Evolutionary conservation across 75 land plant genomes (phyloP), one percentile per base, ranked within the genome.

Genomic region (Isoetes taiwanensis): DNA sequence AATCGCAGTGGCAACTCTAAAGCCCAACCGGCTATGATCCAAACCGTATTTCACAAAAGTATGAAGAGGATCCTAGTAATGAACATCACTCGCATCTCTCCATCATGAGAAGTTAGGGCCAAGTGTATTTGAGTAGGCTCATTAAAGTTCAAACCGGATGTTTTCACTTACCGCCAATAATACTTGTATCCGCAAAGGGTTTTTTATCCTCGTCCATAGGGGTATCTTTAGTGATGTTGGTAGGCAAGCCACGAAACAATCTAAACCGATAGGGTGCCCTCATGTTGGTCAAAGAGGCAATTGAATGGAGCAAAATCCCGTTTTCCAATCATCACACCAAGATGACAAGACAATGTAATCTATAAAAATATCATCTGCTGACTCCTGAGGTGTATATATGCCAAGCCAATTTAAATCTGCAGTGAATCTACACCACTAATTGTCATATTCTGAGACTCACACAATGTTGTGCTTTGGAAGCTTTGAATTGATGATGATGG

Each of bases 81-180:
- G 29, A 82, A 89, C 83, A 82, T 73, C 40, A 82, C 91, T 53
- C 83, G 52, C 83, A 85, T 81, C 75, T 85, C 86, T 3, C 70
- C 79, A 4, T 52, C 72, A 57, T 42, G 20, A 1, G 68, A 79
- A 30, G 86, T 80, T 32, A 53, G 75, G 33, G 91, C 67, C 54
- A 89, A 52, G 34, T 85, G 96, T 42, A 89, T 31, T 66, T 89
- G 95, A 35, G 84, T 82, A 31, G 96, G 91, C 35, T 74, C 75
- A 14, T 67, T 59, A 5, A 38, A 30, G 5, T 59, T 70, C n/a
- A 46, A 89, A 89, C 21, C 57, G 50, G 9, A 85, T 54, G 20
- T 1, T 25, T 2, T 59, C 73, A 12, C 80, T 78, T 12, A 34
- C 67, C 0, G 86, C 91, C 56, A 82, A 59, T 6, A 64, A 17